Evolutionary conservation across 768 basidiomycete genomes (phyloP), one percentile per base, ranked within the genome.

Genomic region (Trametes cubensis): DNA sequence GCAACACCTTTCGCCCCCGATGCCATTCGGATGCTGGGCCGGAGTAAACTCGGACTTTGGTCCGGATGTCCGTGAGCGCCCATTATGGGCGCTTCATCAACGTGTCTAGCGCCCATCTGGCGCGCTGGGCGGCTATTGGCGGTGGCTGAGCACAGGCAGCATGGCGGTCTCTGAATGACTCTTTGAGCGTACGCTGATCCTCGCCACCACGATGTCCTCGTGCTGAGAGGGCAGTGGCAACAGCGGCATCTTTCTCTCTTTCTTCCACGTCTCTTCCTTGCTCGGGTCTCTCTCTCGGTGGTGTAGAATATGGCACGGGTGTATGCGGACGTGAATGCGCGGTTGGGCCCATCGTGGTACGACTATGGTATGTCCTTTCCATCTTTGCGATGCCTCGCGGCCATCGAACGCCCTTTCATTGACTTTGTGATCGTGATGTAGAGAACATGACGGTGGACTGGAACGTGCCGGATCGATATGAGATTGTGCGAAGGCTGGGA

Each of bases 381-480:
- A 38, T 45, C 34, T 11, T 15, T 18, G 20, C 26, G 34, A n/a
- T 42, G 20, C 21, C 45, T 41, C 46, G 26, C 21, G 28, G 11
- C 57, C 21, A 26, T n/a, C 44, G 47, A 20, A 13, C 45, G 42
- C 28, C 41, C 17, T n/a, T 46, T 53, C 21, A 42, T 53, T 55
- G 1, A 21, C 17, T 26, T 53, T 26, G 10, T 2, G 18, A 5
- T 30, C 44, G 38, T 47, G 25, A 25, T 8, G 17, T 62, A 94
- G 93, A 98, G 81, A 94, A 92, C 75, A 82, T 96, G 28, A 90
- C 92, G 73, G 89, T 98, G 18, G 91, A 95, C 67, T 97, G 95
- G 95, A 94, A 95, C 60, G 86, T 88, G 7, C 95, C 96, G 76
- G 94, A 96, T 79, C 91, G 95, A 76, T 97, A 97, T 72, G 95